These are phyloP conservation scores for Nitzschia palea DNA, from an alignment of 108 stramenopile genomes.

Conservation along the genomic window DNA sequence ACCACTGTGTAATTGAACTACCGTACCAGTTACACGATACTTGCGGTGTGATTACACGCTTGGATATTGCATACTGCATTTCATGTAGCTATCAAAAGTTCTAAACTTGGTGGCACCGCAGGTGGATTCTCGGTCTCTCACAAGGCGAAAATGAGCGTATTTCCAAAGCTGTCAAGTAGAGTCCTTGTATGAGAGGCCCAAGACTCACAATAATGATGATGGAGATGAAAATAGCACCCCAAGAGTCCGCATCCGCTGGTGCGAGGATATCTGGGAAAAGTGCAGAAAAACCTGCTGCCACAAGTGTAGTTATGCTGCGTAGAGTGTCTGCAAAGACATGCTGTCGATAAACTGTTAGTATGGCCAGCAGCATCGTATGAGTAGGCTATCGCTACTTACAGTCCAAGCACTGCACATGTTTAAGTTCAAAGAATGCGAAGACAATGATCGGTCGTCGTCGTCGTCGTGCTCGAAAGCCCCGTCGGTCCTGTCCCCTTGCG, in stretches of 20 bases:
- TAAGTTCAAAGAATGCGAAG: constrained; percentile 26
- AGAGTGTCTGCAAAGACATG: constrained; percentile 83
- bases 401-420: constrained; percentile 86
- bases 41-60: too few relatives aligned
- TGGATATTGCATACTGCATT: too few relatives aligned
- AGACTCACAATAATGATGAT: constrained; percentile 58
- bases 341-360: constrained; percentile 13
- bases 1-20: too few relatives aligned
- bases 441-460: constrained; percentile 31
- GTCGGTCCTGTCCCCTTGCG: constrained; percentile 10
- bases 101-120: too few relatives aligned
- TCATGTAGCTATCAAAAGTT: too few relatives aligned
- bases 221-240: constrained; percentile 64
- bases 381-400: constrained; percentile 39
- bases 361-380: background rate
- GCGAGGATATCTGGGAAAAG: constrained; percentile 41
- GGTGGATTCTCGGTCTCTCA: too few relatives aligned
- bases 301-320: constrained; percentile 63
- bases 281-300: constrained; percentile 54
- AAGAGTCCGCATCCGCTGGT: constrained; percentile 57
- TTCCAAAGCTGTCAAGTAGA: constrained; percentile 26
- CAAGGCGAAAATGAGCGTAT: too few relatives aligned
- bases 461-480: constrained; percentile 15
- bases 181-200: constrained; percentile 59
- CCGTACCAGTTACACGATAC: too few relatives aligned